Base-by-base conservation (phyloP, 441 rosid genomes). In the Aleurites moluccanus region DNA sequence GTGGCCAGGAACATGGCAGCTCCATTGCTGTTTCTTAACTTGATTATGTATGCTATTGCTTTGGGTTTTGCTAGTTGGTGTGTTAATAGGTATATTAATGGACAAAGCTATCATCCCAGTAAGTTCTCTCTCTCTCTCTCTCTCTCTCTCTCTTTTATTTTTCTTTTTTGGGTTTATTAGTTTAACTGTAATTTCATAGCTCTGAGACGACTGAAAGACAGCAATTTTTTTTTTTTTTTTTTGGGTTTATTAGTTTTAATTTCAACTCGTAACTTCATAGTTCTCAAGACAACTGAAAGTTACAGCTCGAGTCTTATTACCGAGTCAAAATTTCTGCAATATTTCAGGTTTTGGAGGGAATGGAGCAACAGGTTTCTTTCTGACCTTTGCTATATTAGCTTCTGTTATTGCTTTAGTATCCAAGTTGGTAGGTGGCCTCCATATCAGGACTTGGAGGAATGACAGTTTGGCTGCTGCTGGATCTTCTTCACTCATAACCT, bases 31-130 rank as follows among this genome's bases (percentile, higher is more conserved):
- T 92, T 92, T 73, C 87, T 94, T 30, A 94, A 92, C 86, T 76
- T 91, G 82, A 30, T 94, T 67, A 84, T 88, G 92, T 92, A 91
- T 78, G 53, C 80, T 33, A 88, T 91, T 53, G 91, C 86, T 60
- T 59, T 94, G 57, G 97, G 94, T 21, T 94, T 94, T 71, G 86
- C 95, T 3, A 92, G 95, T 75, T 94, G 98, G 97, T 88, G 95
- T 74, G 50, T 91, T 50, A 87, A 92, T 64, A 85, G 28, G 82
- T 70, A 69, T 75, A 92, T 92, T 87, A 85, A 94, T 65, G 96
- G 93, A 78, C 90, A 85, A 75, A 90, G 97, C 47, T 10, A 77
- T 63, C 92, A 90, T 61, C 98, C 97, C 40, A 89, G 98, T 92
- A 83, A 80, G 75, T 42, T 49, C 9, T 2, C 3, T 35, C 4